Percentiles rank a stretch among this genome's conserved stretches.
These are phyloP conservation scores for Colletotrichum musicola DNA, from an alignment of 2,329 filamentous ascomycete genomes.

Conservation along the genomic window DNA sequence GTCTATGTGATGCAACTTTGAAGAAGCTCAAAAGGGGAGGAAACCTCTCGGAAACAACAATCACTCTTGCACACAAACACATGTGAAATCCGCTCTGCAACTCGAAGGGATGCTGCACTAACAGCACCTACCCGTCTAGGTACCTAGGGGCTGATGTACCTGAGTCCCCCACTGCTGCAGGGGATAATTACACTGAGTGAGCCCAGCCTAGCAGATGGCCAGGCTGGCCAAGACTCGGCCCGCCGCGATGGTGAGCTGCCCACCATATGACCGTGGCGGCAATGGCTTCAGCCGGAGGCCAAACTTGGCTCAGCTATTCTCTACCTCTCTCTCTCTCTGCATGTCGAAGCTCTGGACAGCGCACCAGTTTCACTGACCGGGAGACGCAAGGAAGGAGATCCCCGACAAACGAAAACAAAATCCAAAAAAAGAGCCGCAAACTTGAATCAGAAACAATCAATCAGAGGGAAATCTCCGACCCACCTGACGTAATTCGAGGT, in stretches of 20 bases:
- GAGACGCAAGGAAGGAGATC: conserved; percentile 4
- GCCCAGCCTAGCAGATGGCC: too few relatives aligned
- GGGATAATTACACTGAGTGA: too few relatives aligned
- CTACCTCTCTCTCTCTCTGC: too few relatives aligned
- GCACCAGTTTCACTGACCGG: not conserved
- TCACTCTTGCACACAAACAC: not conserved
- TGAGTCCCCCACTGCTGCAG: too few relatives aligned
- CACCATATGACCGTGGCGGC: not conserved
- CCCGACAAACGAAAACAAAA: not conserved
- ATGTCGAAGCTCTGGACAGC: too few relatives aligned
- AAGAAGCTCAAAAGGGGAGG: not conserved
- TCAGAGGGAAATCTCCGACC: conserved; percentile 18
- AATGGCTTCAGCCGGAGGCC: not conserved
- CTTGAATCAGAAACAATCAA: conserved; percentile 22
- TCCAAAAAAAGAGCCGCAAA: conserved; percentile 1
- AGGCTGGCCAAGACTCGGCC: too few relatives aligned
- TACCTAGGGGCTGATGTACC: too few relatives aligned
- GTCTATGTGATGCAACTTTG: conserved; percentile 31
- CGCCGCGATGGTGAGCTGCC: too few relatives aligned
- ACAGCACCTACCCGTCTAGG: not conserved
- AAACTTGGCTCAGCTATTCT: not conserved
- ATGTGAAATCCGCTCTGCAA: not conserved
- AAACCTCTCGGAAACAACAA: not conserved
- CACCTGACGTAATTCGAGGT: conserved; percentile 37
- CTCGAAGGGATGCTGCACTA: not conserved